phyloP scores from a whole-genome alignment of 352 stramenopile species.

The Pythium biforme region DNA sequence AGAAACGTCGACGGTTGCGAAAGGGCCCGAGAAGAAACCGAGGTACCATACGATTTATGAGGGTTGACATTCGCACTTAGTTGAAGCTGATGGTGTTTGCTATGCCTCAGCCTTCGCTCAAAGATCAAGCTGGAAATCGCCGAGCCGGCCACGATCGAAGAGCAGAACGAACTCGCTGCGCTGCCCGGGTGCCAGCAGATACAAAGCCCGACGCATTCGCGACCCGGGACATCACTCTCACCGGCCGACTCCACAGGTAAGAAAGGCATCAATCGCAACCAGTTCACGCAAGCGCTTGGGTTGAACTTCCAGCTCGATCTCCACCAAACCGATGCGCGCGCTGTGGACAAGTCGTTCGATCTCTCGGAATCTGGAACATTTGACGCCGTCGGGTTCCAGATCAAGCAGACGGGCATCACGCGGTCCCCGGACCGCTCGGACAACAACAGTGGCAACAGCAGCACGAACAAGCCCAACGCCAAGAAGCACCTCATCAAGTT shows the following conservation, averaged over 20 bases:
- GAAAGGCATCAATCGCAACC: conserved; percentile 66
- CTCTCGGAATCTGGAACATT: conserved; percentile 81
- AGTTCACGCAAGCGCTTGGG: conserved; percentile 63
- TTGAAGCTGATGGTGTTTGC: too few relatives aligned
- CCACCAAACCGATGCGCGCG: conserved; percentile 47
- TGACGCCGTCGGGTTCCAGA: conserved; percentile 77
- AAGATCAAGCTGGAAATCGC: conserved; percentile 80
- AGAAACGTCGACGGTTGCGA: conserved; percentile 14
- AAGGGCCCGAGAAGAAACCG: conserved; percentile 52
- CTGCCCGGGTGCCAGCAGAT: conserved; percentile 38
- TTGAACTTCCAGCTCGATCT: conserved; percentile 74
- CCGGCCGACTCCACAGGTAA: conserved; percentile 53
- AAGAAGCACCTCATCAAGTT: conserved; percentile 86
- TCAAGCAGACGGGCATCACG: conserved; percentile 81
- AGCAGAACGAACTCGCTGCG: conserved; percentile 26
- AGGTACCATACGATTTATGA: conserved; percentile 17
- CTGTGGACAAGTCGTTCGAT: conserved; percentile 76
- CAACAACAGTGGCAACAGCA: conserved; percentile 25
- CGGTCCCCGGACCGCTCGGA: conserved; percentile 45
- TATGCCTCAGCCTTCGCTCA: conserved; percentile 32
- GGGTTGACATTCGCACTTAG: too few relatives aligned
- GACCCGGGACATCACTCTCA: conserved; percentile 25
- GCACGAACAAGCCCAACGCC: conserved; percentile 47
- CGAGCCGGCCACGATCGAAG: conserved; percentile 36
- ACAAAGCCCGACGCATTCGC: conserved; percentile 44